Evolutionary conservation across 208 protist genomes (phyloP).

Genomic region (Trypanosoma cruzi): DNA sequence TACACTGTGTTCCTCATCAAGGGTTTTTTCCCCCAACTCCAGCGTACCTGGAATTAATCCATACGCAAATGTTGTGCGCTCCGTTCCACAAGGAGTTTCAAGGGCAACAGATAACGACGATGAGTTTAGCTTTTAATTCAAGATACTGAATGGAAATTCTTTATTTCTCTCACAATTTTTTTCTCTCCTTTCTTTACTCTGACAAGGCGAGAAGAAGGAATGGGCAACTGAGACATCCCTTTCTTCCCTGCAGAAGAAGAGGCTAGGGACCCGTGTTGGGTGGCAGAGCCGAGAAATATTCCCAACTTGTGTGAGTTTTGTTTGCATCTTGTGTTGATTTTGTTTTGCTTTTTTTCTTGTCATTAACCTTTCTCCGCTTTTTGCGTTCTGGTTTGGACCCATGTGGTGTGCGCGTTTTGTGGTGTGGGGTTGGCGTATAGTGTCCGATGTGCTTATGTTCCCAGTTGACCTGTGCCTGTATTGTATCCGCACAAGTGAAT

Average conservation of each 20-base stretch:
- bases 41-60: conserved; percentile 12
- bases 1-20: conserved; percentile 6
- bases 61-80: conserved; percentile 22
- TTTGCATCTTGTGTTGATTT: conserved; percentile 1
- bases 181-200: neutral
- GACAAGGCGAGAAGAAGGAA: neutral
- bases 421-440: neutral
- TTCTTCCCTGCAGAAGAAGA: neutral
- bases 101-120: conserved; percentile 58
- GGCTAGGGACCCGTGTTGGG: neutral
- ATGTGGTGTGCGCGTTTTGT: neutral
- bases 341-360: neutral
- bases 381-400: neutral
- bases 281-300: neutral
- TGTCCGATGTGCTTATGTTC: conserved; percentile 6
- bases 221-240: neutral
- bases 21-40: conserved; percentile 4
- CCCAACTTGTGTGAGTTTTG: neutral
- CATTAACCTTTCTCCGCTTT: neutral
- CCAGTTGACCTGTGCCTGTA: neutral
- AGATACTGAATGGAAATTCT: neutral
- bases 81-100: conserved; percentile 19
- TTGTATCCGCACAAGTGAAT: neutral
- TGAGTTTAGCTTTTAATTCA: conserved; percentile 85
- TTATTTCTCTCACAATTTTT: neutral